Evolutionary conservation across 2,329 filamentous ascomycete genomes (phyloP).

Genomic region (Trichophaea hybrida): DNA sequence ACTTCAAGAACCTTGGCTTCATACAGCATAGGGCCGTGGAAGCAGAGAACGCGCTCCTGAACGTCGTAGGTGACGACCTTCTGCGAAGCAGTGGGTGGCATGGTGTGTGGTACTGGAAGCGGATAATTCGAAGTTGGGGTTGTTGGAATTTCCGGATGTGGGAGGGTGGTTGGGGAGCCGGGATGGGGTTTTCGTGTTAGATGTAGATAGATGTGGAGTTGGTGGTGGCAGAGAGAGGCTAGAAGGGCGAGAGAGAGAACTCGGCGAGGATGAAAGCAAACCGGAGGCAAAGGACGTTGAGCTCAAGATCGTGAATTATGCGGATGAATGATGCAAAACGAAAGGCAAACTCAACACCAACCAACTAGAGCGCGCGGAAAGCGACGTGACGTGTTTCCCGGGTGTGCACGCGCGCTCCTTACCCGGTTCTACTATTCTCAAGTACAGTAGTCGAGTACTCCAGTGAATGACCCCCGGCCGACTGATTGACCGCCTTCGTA

Average conservation of each 20-base stretch:
- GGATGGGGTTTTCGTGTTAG: not conserved
- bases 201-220: slow-evolving; percentile 1
- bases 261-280: too few species aligned
- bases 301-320: too few species aligned
- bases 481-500: too few species aligned
- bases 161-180: not conserved
- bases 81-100: slow-evolving; percentile 37
- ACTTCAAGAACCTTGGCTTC: slow-evolving; percentile 90
- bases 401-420: not conserved
- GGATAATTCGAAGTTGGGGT: slow-evolving; percentile 2
- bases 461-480: not conserved
- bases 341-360: too few species aligned
- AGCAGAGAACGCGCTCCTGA: slow-evolving; percentile 90
- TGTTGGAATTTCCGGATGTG: not conserved
- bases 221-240: not conserved
- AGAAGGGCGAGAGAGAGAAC: too few species aligned
- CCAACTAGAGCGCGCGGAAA: too few species aligned
- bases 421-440: not conserved
- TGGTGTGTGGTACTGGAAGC: slow-evolving; percentile 22
- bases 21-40: slow-evolving; percentile 93
- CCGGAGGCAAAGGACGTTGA: too few species aligned
- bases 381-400: not conserved
- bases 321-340: too few species aligned
- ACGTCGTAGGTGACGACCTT: slow-evolving; percentile 41
- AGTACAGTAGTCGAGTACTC: not conserved